Conservation (phyloP, 495 filamentous ascomycete species). For the Aspergillus mulundensis region DNA sequence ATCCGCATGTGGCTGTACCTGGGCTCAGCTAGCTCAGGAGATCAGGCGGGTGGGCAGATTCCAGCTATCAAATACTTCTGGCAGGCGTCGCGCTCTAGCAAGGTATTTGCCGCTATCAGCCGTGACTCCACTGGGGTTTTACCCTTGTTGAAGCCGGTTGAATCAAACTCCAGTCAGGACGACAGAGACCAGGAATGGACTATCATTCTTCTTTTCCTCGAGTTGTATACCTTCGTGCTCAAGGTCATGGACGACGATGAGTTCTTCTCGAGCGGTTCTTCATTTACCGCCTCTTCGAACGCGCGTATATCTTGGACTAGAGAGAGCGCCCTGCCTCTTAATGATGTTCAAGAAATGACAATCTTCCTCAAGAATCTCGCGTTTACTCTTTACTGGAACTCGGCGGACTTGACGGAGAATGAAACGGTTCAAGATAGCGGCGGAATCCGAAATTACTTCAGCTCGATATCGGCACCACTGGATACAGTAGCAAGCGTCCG, state of each 20-base stretch:
- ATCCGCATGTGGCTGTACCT: slow-evolving; percentile 94
- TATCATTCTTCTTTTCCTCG: slow-evolving; percentile 83
- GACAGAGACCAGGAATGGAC: slow-evolving; percentile 74
- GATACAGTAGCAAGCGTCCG: slow-evolving; percentile 24
- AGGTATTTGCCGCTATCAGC: slow-evolving; percentile 61
- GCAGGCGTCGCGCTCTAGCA: slow-evolving; percentile 65
- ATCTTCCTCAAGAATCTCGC: slow-evolving; percentile 89
- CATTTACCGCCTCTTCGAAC: slow-evolving; percentile 33
- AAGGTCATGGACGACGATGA: slow-evolving; percentile 89
- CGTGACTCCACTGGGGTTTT: slow-evolving; percentile 56
- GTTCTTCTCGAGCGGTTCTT: slow-evolving; percentile 43
- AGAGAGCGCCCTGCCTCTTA: slow-evolving; percentile 65
- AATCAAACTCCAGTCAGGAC: slow-evolving; percentile 19
- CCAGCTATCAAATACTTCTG: slow-evolving; percentile 89
- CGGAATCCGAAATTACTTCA: slow-evolving; percentile 57
- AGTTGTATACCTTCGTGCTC: slow-evolving; percentile 88
- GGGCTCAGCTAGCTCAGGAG: slow-evolving; percentile 57
- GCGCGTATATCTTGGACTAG: slow-evolving; percentile 47
- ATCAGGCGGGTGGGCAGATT: slow-evolving; percentile 35
- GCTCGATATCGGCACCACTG: slow-evolving; percentile 20
- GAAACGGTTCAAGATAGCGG: slow-evolving; percentile 42
- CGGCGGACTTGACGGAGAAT: slow-evolving; percentile 59
- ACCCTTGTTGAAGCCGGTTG: slow-evolving; percentile 46
- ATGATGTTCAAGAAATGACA: slow-evolving; percentile 68
- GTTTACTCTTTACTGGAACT: slow-evolving; percentile 85